Conservation (phyloP, 106 monocot genomes). For the Phalaenopsis aphrodite region DNA sequence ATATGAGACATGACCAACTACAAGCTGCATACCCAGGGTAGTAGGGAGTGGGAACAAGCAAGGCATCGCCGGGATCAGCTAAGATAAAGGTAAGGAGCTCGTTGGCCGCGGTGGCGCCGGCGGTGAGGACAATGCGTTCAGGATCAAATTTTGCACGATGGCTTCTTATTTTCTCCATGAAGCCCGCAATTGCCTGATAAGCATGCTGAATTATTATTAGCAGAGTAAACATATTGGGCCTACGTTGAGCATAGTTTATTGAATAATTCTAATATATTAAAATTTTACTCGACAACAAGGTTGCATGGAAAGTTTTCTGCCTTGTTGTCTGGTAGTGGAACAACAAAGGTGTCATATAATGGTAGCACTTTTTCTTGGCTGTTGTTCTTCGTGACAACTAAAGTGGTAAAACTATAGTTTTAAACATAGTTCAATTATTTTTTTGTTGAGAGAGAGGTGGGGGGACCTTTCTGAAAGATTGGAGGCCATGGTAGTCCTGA, state of each 20-base stretch:
- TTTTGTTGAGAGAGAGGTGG: not conserved
- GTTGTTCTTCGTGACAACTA: not conserved
- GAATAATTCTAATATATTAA: not conserved
- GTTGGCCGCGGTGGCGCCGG: conserved; percentile 75
- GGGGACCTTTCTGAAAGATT: conserved; percentile 19
- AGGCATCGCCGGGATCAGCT: conserved; percentile 65
- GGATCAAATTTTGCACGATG: conserved; percentile 45
- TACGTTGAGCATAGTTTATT: not conserved
- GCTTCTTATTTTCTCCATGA: conserved; percentile 71
- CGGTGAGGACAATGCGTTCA: conserved; percentile 59
- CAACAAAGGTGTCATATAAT: too few relatives aligned
- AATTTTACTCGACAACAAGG: not conserved
- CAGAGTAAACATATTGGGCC: not conserved
- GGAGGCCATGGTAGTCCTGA: conserved; percentile 64
- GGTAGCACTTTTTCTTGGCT: not conserved
- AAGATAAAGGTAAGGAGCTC: conserved; percentile 67
- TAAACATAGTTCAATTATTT: not conserved
- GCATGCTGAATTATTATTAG: not conserved
- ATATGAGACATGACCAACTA: not conserved
- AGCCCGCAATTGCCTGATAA: conserved; percentile 57
- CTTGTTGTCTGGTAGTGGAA: too few relatives aligned
- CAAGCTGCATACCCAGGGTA: conserved; percentile 54
- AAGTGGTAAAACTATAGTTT: not conserved
- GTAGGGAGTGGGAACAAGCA: conserved; percentile 78
- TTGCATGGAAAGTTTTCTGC: too few relatives aligned